These are phyloP conservation scores for Erodium trifolium DNA, from an alignment of 441 rosid genomes.

Conservation along the genomic window DNA sequence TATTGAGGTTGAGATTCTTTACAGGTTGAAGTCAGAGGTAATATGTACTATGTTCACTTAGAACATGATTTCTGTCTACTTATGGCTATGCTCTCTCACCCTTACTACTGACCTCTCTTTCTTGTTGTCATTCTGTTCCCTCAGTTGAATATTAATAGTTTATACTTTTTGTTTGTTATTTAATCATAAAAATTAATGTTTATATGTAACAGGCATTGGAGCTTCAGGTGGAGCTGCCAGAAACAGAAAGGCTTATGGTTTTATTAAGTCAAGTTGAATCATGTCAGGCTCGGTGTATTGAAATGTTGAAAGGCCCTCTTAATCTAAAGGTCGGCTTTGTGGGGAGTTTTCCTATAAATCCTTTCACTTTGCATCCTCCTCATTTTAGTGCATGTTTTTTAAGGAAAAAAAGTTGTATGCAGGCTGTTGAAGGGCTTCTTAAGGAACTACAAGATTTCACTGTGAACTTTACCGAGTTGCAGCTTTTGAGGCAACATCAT, in stretches of 20 bases:
- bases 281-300: slow-evolving; percentile 46
- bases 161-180: background rate
- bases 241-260: slow-evolving; percentile 46
- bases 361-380: slow-evolving; percentile 1
- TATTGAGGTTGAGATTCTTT: slow-evolving; percentile 46
- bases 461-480: slow-evolving; percentile 61
- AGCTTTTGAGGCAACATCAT: slow-evolving; percentile 60
- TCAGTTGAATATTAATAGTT: background rate
- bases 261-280: slow-evolving; percentile 48
- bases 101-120: background rate
- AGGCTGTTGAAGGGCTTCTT: slow-evolving; percentile 60
- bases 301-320: slow-evolving; percentile 43
- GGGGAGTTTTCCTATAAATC: slow-evolving; percentile 13
- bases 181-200: slow-evolving; percentile 3
- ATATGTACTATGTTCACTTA: slow-evolving; percentile 11
- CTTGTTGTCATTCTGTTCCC: slow-evolving; percentile 10
- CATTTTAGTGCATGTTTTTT: background rate
- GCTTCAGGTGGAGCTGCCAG: slow-evolving; percentile 66
- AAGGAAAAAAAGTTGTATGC: slow-evolving; percentile 14
- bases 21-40: slow-evolving; percentile 80
- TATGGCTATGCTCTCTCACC: background rate
- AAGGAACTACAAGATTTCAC: slow-evolving; percentile 42
- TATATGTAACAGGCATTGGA: slow-evolving; percentile 44
- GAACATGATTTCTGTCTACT: background rate
- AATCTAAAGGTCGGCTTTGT: slow-evolving; percentile 42